Conservation (phyloP, 2,329 filamentous ascomycete genomes). For the Ophiostoma pallidulum region DNA sequence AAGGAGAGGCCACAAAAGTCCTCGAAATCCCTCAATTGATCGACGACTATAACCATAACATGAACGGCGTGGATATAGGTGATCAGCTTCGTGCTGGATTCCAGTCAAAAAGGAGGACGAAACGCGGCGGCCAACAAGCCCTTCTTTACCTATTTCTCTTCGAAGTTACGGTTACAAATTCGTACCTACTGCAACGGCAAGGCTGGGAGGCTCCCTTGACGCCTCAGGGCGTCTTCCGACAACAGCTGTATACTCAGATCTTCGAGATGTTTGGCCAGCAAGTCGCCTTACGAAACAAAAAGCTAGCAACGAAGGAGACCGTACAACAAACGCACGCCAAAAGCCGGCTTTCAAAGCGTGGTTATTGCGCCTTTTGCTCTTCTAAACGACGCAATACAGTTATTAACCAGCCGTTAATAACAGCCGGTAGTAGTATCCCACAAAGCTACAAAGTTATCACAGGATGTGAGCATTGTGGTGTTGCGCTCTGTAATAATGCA, state of each 20-base stretch:
- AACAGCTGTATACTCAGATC: too few species aligned
- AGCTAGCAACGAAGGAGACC: too few species aligned
- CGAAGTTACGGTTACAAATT: neutral
- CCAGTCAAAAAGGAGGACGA: neutral
- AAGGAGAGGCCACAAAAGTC: neutral
- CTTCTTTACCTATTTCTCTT: neutral
- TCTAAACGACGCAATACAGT: neutral
- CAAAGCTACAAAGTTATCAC: neutral
- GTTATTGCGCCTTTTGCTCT: neutral
- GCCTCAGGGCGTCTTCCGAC: too few species aligned
- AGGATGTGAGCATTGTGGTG: neutral
- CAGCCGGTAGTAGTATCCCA: too few species aligned
- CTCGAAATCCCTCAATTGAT: neutral
- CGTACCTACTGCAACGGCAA: neutral
- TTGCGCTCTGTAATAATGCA: neutral
- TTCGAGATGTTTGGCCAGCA: too few species aligned
- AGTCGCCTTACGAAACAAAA: too few species aligned
- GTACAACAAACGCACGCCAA: neutral
- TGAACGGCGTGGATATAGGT: neutral
- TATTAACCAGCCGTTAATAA: neutral
- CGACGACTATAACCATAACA: neutral
- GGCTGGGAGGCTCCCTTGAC: too few species aligned
- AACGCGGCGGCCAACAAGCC: neutral
- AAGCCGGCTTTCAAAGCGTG: neutral
- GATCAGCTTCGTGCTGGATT: neutral